phyloP scores from a whole-genome alignment of 257 asterid species.

The Voacanga thouarsii region DNA sequence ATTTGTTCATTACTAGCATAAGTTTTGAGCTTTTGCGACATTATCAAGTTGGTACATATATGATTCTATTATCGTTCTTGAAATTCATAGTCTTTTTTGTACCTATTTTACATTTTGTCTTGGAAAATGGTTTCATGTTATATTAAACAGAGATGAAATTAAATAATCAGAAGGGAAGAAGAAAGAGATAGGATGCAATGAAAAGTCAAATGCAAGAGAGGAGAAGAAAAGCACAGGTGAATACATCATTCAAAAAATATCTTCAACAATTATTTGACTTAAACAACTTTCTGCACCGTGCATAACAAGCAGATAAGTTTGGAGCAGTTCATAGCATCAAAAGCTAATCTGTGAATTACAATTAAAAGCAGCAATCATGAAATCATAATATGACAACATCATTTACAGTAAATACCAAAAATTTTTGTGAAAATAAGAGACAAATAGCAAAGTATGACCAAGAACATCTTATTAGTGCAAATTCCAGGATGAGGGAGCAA shows the following conservation, averaged over 20 bases:
- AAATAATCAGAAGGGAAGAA: not conserved
- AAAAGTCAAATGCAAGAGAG: not conserved
- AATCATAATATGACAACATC: not conserved
- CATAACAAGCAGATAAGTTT: not conserved
- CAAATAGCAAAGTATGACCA: not conserved
- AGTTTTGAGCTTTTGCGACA: too few species aligned
- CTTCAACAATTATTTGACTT: not conserved
- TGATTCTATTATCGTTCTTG: too few species aligned
- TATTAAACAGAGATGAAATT: too few species aligned
- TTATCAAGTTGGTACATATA: too few species aligned
- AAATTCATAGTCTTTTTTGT: too few species aligned
- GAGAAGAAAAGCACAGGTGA: not conserved
- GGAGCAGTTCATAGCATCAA: not conserved
- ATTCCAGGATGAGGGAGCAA: not conserved
- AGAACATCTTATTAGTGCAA: not conserved
- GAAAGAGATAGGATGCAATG: not conserved
- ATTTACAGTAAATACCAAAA: not conserved
- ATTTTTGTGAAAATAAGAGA: not conserved
- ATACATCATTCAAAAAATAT: not conserved
- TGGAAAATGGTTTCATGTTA: too few species aligned
- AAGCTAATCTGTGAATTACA: not conserved
- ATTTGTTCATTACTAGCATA: too few species aligned
- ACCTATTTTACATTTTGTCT: too few species aligned
- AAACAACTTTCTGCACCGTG: not conserved
- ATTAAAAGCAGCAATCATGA: not conserved